phyloP scores from a whole-genome alignment of 1,284 basidiomycete genomes.

The Puccinia hordei region DNA sequence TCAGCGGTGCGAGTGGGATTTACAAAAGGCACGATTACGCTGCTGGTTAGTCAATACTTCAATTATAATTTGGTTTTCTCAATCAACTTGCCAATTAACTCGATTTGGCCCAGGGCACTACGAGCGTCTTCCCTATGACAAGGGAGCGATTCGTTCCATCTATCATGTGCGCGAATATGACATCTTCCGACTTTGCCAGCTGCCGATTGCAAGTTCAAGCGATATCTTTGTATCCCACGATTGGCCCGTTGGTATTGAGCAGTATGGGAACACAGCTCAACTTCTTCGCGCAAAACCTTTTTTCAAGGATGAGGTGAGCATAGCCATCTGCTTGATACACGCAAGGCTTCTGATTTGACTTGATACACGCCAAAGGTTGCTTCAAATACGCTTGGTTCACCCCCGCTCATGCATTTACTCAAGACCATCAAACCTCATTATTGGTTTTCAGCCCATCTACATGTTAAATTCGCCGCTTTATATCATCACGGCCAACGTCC shows the following conservation, averaged over 20 bases:
- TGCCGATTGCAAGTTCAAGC: conserved; percentile 62
- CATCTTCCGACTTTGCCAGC: conserved; percentile 63
- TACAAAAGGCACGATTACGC: conserved; percentile 80
- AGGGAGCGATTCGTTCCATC: conserved; percentile 73
- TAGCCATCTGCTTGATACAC: not conserved
- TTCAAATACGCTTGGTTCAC: conserved; percentile 77
- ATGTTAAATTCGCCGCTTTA: conserved; percentile 77
- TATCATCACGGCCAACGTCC: conserved; percentile 62
- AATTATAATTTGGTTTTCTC: not conserved
- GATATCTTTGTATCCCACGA: conserved; percentile 90
- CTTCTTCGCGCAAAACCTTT: conserved; percentile 79
- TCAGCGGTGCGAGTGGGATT: conserved; percentile 89
- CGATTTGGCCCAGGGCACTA: conserved; percentile 65
- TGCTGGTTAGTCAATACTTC: conserved; percentile 65
- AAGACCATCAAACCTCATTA: conserved; percentile 74
- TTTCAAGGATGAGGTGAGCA: conserved; percentile 70
- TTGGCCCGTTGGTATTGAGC: conserved; percentile 87
- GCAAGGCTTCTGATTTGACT: conserved; percentile 3
- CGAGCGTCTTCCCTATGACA: conserved; percentile 72
- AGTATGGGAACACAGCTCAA: conserved; percentile 70
- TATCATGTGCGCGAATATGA: conserved; percentile 91
- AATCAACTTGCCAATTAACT: conserved; percentile 3
- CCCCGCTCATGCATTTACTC: conserved; percentile 79
- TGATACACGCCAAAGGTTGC: conserved; percentile 61
- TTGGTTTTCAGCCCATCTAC: conserved; percentile 96